Base-by-base conservation (phyloP, 495 filamentous ascomycete genomes). In the Penicillium atrosanguineum region DNA sequence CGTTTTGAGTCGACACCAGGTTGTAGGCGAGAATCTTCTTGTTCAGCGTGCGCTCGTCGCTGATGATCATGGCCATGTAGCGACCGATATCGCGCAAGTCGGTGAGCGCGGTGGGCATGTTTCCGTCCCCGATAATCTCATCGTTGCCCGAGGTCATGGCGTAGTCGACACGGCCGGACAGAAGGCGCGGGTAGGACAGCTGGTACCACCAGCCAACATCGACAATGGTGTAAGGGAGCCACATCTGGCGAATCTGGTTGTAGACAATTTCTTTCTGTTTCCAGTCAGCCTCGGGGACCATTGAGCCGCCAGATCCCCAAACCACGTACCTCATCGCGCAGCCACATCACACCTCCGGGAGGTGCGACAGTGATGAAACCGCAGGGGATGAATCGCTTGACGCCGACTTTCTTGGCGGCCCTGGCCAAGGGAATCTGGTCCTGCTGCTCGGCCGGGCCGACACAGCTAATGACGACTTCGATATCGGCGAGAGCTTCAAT, bases 141-240 rank as follows among this genome's bases (percentile, higher is more conserved):
- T 80, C 74, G 46, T 74, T 65, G 9, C 69, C 61, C 0, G 67
- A 59, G 4, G 64, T 71, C 65, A 80, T 71, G 41, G 73, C 79
- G 55, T 82, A 76, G 59, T 83, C 79, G 26, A 75, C 68, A 44
- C 71, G 70, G 7, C 82, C 82, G 19, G 78, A 82, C n/a, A 74
- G 68, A 15, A 85, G 62, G 16, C 65, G 60, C 6, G 76, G 79
- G 52, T 78, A 76, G 6, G 72, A 66, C 43, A 82, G 62, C 60
- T 83, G 78, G 64, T 79, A 79, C 82, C 82, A 86, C 71, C 73
- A 83, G 44, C 83, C 83, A 40, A 83, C 74, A 56, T 85, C 81
- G 57, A 86, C 77, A 62, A 83, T 76, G 21, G 82, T 86, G 68
- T 83, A 86, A 23, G 80, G 79, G 23, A 85, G 68, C 48, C 64